Evolutionary conservation across 1,139 yeast genomes (phyloP), one percentile per base, ranked within the genome.

Genomic region (Pichia terricola): DNA sequence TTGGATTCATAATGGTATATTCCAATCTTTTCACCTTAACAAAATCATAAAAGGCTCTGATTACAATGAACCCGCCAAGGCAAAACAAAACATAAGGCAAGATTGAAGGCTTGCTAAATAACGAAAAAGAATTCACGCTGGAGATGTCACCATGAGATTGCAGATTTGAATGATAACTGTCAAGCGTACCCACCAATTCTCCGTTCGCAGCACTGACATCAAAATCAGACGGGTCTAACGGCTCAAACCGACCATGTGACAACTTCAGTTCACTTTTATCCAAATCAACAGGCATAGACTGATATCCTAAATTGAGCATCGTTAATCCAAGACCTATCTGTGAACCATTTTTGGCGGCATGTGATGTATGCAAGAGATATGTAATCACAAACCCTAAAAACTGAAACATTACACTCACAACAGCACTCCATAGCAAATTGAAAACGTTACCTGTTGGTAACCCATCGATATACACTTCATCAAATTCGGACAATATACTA

Each of bases 301-400:
- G 72, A 60, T 77, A 81, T 2, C 95, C 95, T 54, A 81, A 79
- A 50, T 83, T 77, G 40, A 89, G 69, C 53, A 94, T 75, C 0
- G 96, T 88, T 45, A 86, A 63, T 3, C 98, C 98, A 45, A 91
- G 68, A 0, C 99, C 99, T 11, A 91, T 85, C 48, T 96, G 71
- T 2, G 97, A 82, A 6, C 99, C 99, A 56, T 89, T 91, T 59
- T 87, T 87, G 4, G 97, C 96, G 5, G 97, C 97, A 60, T 91
- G 98, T 2, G 96, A 86, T 1, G 98, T 89, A 64, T 91, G 98
- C 45, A 94, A 68, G 41, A 91, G 68, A 61, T 89, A 91, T 27
- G 98, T 89, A 45, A 91, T 70, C 42, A 91, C 72, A 63, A 94
- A 94, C 5, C 98, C 99, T 35, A 91, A 82, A 60, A 86, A 86